A percentile compares a stretch with the other conserved stretches of the same genome.
These are phyloP conservation scores for Penicillium vulpinum DNA, from an alignment of 2,329 filamentous ascomycete genomes.

Conservation along the genomic window DNA sequence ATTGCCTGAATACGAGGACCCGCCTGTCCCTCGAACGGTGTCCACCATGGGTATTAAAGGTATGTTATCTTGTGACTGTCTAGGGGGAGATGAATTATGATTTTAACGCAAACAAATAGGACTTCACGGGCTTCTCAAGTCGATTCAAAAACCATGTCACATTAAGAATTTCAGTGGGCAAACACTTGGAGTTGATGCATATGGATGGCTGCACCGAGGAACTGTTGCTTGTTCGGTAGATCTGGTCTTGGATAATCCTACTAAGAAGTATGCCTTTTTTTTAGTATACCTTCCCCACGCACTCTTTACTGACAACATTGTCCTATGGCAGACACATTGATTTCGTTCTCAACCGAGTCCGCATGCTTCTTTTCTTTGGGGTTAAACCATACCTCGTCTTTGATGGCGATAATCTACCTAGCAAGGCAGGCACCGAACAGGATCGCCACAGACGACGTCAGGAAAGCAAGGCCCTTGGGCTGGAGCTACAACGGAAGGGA, in stretches of 20 bases:
- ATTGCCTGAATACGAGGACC: slow-evolving; percentile 32
- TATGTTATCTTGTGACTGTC: slow-evolving; percentile 18
- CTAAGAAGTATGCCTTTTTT: slow-evolving; percentile 69
- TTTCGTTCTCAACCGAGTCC: slow-evolving; percentile 84
- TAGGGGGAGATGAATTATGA: background rate
- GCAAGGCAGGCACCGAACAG: slow-evolving; percentile 84
- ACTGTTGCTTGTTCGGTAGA: slow-evolving; percentile 89
- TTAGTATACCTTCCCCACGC: background rate
- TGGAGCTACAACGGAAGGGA: slow-evolving; percentile 79
- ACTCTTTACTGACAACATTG: slow-evolving; percentile 21
- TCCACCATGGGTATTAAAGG: slow-evolving; percentile 50
- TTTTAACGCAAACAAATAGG: slow-evolving; percentile 52
- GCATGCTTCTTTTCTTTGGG: slow-evolving; percentile 91
- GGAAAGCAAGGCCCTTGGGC: slow-evolving; percentile 71
- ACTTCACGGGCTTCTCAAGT: slow-evolving; percentile 87
- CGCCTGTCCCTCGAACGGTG: slow-evolving; percentile 29
- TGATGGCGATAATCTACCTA: slow-evolving; percentile 91
- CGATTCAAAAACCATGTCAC: slow-evolving; percentile 85
- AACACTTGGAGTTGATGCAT: slow-evolving; percentile 91
- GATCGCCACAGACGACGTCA: slow-evolving; percentile 73
- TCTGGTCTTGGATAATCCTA: slow-evolving; percentile 83
- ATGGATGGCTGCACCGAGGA: slow-evolving; percentile 96
- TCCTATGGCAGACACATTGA: slow-evolving; percentile 70
- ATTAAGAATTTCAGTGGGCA: slow-evolving; percentile 85
- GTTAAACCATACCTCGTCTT: slow-evolving; percentile 95